phyloP scores from a whole-genome alignment of 306 rosid species.

The Lablab purpureus region DNA sequence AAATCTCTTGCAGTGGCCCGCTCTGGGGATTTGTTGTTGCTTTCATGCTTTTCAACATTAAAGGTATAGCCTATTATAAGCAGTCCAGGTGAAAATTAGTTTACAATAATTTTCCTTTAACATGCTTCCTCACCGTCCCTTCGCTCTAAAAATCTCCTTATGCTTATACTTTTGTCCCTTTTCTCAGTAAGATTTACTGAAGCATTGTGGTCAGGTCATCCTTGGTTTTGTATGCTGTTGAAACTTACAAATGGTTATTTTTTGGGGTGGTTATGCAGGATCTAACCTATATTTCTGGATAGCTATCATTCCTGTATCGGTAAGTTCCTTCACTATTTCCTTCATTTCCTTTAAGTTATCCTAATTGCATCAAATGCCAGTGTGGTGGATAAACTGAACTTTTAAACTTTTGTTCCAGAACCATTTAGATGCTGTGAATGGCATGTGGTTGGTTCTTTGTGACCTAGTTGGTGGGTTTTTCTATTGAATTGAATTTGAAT shows the following conservation, averaged over 20 bases:
- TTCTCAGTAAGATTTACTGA: constrained; percentile 28
- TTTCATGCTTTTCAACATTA: constrained; percentile 91
- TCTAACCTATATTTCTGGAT: constrained; percentile 98
- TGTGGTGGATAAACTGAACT: too few relatives aligned
- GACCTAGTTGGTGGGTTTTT: constrained; percentile 7
- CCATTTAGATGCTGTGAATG: constrained; percentile 29
- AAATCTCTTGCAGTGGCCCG: constrained; percentile 73
- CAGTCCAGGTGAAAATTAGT: constrained; percentile 27
- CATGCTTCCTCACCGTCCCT: background rate
- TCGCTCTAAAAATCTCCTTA: background rate
- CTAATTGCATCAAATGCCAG: too few relatives aligned
- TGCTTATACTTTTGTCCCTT: constrained; percentile 12
- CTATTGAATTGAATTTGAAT: background rate
- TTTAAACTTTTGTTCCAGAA: background rate
- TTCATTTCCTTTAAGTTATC: background rate
- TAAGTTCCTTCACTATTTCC: constrained; percentile 56
- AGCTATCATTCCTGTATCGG: constrained; percentile 84
- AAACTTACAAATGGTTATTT: constrained; percentile 32
- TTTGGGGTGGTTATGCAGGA: constrained; percentile 60
- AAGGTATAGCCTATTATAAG: constrained; percentile 61
- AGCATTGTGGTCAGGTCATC: constrained; percentile 21
- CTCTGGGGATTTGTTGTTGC: constrained; percentile 98
- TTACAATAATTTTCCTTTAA: constrained; percentile 8
- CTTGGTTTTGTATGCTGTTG: constrained; percentile 39
- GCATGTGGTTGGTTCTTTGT: background rate